Evolutionary conservation across 768 basidiomycete species (phyloP).

Genomic region (Cystofilobasidium ferigula): DNA sequence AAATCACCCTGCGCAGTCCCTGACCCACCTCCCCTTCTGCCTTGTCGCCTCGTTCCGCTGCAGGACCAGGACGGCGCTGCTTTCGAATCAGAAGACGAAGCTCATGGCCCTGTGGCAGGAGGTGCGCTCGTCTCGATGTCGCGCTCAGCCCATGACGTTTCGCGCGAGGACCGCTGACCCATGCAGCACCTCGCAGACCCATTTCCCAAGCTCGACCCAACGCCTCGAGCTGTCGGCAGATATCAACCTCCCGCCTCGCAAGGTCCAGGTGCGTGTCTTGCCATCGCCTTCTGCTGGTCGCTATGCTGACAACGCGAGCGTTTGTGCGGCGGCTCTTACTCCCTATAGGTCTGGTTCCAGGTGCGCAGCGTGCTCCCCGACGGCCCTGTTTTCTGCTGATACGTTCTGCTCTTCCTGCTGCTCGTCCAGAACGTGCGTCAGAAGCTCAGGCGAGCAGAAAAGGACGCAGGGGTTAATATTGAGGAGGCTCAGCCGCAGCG

Average conservation of each 20-base stretch:
- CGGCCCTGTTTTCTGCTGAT: not conserved
- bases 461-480: not conserved
- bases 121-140: too few species aligned
- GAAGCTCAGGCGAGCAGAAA: not conserved
- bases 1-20: not conserved
- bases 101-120: not conserved
- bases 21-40: not conserved
- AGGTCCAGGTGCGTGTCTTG: conserved; percentile 1
- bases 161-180: too few species aligned
- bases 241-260: conserved; percentile 1
- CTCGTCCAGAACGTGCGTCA: not conserved
- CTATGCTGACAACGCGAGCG: not conserved
- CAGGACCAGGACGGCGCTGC: not conserved
- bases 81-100: not conserved
- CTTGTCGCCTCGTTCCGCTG: not conserved
- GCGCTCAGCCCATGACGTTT: too few species aligned
- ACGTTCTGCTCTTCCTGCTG: not conserved
- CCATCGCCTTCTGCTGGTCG: not conserved
- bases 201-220: not conserved
- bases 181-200: too few species aligned
- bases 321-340: not conserved
- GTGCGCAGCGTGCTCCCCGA: not conserved
- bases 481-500: not conserved
- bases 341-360: not conserved
- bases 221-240: not conserved